Evolutionary conservation across 345 rosid species (phyloP).

Genomic region (Brassica incana): DNA sequence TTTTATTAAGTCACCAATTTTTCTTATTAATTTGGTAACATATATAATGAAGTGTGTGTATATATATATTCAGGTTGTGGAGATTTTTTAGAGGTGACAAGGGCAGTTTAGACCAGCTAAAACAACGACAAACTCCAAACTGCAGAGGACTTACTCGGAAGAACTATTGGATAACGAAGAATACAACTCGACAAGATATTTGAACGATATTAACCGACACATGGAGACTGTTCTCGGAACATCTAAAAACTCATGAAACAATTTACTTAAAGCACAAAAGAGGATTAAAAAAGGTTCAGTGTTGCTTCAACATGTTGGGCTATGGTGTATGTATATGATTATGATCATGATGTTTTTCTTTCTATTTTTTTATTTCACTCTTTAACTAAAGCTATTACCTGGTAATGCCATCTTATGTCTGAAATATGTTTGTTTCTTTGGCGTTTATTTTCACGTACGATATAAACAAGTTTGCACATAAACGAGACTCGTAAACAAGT

Average conservation of each 20-base stretch:
- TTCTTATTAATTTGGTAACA: background rate
- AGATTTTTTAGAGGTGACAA: constrained; percentile 61
- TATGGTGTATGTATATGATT: constrained; percentile 26
- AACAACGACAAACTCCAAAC: constrained; percentile 33
- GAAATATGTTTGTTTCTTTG: background rate
- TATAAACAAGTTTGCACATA: background rate
- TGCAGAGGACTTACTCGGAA: constrained; percentile 66
- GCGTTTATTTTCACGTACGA: background rate
- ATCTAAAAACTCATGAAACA: constrained; percentile 31
- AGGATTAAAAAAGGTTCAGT: background rate
- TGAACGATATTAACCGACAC: constrained; percentile 55
- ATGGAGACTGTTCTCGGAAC: constrained; percentile 59
- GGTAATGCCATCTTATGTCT: background rate
- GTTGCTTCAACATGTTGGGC: constrained; percentile 27
- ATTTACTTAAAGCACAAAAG: too few species aligned
- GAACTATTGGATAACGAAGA: constrained; percentile 71
- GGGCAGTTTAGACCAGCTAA: constrained; percentile 38
- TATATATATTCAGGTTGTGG: constrained; percentile 47
- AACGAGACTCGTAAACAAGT: too few species aligned
- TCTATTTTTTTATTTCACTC: background rate
- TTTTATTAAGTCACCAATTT: background rate
- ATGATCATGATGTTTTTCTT: constrained; percentile 20
- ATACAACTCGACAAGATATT: constrained; percentile 63
- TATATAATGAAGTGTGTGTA: background rate
- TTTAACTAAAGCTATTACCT: background rate